These are phyloP conservation scores for Omphalotus guepiniiformis DNA, from an alignment of 768 basidiomycete genomes.

Conservation along the genomic window DNA sequence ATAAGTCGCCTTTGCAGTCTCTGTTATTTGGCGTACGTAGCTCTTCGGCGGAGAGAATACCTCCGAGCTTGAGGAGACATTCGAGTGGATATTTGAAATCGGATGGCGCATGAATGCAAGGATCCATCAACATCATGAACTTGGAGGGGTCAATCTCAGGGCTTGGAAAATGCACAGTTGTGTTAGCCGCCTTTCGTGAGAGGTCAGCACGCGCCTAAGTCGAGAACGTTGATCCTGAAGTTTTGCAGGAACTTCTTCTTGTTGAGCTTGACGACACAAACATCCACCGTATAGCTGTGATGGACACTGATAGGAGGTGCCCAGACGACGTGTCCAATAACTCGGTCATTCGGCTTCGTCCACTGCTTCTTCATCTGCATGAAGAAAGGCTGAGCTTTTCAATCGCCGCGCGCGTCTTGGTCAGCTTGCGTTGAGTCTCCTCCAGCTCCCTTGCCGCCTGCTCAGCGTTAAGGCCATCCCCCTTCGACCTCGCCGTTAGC, in stretches of 20 bases:
- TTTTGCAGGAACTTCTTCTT: constrained; percentile 23
- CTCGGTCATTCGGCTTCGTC: constrained; percentile 25
- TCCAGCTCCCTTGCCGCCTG: constrained; percentile 13
- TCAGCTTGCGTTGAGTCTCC: constrained; percentile 16
- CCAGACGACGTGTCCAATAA: constrained; percentile 36
- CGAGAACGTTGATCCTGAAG: constrained; percentile 30
- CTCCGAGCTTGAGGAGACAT: constrained; percentile 26
- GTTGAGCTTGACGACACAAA: constrained; percentile 33
- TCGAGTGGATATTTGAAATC: constrained; percentile 28
- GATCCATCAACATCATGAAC: constrained; percentile 18
- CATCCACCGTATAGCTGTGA: constrained; percentile 25
- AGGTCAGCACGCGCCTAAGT: constrained; percentile 31
- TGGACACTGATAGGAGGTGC: constrained; percentile 29
- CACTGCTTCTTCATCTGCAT: constrained; percentile 28
- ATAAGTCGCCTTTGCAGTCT: constrained; percentile 21
- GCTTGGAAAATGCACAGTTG: constrained; percentile 21
- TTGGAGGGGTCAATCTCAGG: constrained; percentile 18
- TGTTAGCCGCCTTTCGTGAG: constrained; percentile 19
- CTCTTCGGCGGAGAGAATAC: constrained; percentile 26
- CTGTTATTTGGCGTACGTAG: constrained; percentile 24
- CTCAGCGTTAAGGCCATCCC: constrained; percentile 9
- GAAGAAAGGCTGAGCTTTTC: constrained; percentile 28
- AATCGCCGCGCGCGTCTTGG: constrained; percentile 19
- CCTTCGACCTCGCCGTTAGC: constrained; percentile 14
- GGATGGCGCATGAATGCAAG: constrained; percentile 11